Percentiles rank a stretch among this genome's conserved stretches.
These are phyloP conservation scores for Sarcocystis neurona DNA, from an alignment of 169 alveolate species.

Conservation along the genomic window DNA sequence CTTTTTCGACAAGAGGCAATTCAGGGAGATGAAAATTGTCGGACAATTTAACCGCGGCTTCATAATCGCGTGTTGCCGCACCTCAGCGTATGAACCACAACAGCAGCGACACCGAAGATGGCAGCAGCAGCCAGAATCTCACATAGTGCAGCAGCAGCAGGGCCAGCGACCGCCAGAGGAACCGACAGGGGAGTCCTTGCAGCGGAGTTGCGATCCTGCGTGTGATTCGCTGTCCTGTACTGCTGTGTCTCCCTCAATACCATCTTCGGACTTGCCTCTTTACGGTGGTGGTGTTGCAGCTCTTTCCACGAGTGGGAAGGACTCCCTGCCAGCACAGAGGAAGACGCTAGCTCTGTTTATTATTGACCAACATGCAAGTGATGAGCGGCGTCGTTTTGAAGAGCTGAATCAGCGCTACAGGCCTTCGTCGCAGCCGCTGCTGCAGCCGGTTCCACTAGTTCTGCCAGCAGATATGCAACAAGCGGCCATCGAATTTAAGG, in stretches of 20 bases:
- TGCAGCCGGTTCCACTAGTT: slow-evolving; percentile 88
- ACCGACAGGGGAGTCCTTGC: neutral
- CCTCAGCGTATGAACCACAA: neutral
- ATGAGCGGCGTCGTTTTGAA: slow-evolving; percentile 95
- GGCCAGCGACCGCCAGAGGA: neutral
- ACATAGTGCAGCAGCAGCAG: slow-evolving; percentile 13
- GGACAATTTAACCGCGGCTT: slow-evolving; percentile 97
- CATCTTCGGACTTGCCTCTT: no score
- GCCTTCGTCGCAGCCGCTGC: slow-evolving; percentile 86
- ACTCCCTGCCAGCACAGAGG: neutral
- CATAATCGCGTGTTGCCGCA: slow-evolving; percentile 80
- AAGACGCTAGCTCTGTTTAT: slow-evolving; percentile 83
- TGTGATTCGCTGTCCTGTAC: neutral
- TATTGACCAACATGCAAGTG: slow-evolving; percentile 99
- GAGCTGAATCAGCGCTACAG: slow-evolving; percentile 80
- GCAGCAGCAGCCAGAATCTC: no score
- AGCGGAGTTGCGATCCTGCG: neutral
- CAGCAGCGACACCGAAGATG: no score
- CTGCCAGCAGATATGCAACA: slow-evolving; percentile 82
- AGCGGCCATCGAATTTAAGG: neutral
- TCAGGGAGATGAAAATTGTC: slow-evolving; percentile 77
- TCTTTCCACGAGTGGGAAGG: no score
- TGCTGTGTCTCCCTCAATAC: neutral
- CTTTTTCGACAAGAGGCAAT: slow-evolving; percentile 81
- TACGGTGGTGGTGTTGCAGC: no score